A percentile compares a stretch with the other conserved stretches of the same genome.
phyloP scores from a whole-genome alignment of 2,329 filamentous ascomycete genomes.

The Curvularia spicifera region DNA sequence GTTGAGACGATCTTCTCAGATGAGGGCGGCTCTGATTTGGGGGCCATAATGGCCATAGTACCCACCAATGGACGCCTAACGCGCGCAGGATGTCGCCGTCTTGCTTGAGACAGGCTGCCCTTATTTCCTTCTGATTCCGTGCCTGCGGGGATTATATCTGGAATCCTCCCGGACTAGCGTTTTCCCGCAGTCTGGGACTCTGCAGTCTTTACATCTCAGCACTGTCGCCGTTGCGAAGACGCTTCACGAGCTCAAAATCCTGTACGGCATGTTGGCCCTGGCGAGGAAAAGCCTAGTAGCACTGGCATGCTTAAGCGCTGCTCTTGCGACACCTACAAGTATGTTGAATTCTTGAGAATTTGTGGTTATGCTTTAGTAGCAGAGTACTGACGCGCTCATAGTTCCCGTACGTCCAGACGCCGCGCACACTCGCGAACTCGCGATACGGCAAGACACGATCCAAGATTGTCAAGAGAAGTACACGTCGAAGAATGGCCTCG shows the following conservation, averaged over 20 bases:
- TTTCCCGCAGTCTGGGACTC: background rate
- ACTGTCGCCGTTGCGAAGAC: background rate
- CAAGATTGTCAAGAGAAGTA: slow-evolving; percentile 30
- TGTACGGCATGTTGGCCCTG: slow-evolving; percentile 10
- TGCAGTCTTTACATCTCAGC: background rate
- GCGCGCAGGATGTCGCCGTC: no score
- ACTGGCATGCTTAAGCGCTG: slow-evolving; percentile 30
- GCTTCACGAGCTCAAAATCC: slow-evolving; percentile 2
- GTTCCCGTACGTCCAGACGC: slow-evolving; percentile 27
- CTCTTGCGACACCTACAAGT: slow-evolving; percentile 37
- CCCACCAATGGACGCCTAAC: slow-evolving; percentile 4
- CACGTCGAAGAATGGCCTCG: slow-evolving; percentile 38
- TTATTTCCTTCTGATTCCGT: background rate
- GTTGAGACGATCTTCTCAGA: background rate
- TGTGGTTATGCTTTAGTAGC: background rate
- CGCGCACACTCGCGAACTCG: slow-evolving; percentile 20
- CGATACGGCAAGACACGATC: slow-evolving; percentile 19
- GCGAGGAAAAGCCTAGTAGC: slow-evolving; percentile 23
- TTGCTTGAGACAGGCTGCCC: background rate
- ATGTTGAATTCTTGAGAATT: slow-evolving; percentile 1
- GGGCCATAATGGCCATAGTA: background rate
- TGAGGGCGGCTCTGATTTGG: slow-evolving; percentile 4
- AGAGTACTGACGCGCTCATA: slow-evolving; percentile 21
- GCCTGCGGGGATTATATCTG: background rate
- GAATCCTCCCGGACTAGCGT: background rate